A percentile compares a stretch with the other conserved stretches of the same genome.
phyloP scores from a whole-genome alignment of 2,329 filamentous ascomycete genomes.

The Hypoxylon sp. region DNA sequence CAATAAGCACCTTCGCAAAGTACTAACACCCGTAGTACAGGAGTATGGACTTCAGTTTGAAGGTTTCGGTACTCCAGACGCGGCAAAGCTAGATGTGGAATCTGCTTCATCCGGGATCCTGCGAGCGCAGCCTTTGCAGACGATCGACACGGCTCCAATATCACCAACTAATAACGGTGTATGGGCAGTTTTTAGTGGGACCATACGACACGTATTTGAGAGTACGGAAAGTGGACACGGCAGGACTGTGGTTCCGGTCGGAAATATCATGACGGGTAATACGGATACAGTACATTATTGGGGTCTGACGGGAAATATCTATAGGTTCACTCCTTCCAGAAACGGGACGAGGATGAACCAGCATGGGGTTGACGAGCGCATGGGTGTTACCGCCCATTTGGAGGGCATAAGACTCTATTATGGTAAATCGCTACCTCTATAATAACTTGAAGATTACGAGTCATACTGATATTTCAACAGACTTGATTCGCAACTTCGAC shows the following conservation, averaged over 20 bases:
- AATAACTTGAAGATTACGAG: neutral
- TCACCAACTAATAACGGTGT: slow-evolving; percentile 50
- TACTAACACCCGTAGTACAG: slow-evolving; percentile 59
- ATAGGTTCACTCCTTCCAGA: slow-evolving; percentile 65
- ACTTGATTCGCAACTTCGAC: slow-evolving; percentile 42
- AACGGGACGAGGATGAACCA: slow-evolving; percentile 61
- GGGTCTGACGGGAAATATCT: slow-evolving; percentile 66
- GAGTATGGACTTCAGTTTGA: slow-evolving; percentile 61
- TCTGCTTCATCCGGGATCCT: slow-evolving; percentile 20
- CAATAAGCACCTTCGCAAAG: slow-evolving; percentile 56
- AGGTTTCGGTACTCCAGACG: slow-evolving; percentile 50
- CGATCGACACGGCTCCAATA: slow-evolving; percentile 48
- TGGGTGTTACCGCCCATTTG: slow-evolving; percentile 60
- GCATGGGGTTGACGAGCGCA: slow-evolving; percentile 66
- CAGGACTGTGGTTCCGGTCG: slow-evolving; percentile 59
- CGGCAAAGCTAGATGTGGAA: slow-evolving; percentile 20
- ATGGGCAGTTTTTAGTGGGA: slow-evolving; percentile 57
- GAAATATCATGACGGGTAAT: slow-evolving; percentile 66
- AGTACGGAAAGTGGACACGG: slow-evolving; percentile 50
- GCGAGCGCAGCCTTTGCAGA: slow-evolving; percentile 28
- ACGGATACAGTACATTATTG: slow-evolving; percentile 69
- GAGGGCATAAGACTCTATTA: slow-evolving; percentile 61
- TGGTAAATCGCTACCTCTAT: slow-evolving; percentile 46
- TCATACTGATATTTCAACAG: slow-evolving; percentile 18
- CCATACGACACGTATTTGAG: slow-evolving; percentile 59